A percentile compares a stretch with the other conserved stretches of the same genome.
Evolutionary conservation across 2,329 filamentous ascomycete genomes (phyloP).

Genomic region (Fusarium papillatum): DNA sequence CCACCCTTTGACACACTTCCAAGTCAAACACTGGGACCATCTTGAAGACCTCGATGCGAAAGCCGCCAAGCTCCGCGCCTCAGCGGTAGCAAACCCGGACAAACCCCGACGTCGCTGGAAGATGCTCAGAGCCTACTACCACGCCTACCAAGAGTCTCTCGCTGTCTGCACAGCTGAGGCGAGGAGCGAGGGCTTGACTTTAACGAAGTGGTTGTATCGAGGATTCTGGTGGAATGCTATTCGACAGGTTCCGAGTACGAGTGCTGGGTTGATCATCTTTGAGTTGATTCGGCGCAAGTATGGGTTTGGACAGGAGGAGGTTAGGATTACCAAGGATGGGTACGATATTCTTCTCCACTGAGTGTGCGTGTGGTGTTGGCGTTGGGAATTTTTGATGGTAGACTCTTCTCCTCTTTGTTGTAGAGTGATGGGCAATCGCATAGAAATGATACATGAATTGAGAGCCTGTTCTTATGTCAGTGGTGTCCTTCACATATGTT

Average conservation of each 20-base stretch:
- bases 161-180: slow-evolving; percentile 72
- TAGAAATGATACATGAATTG: slow-evolving; percentile 21
- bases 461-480: background rate
- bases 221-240: slow-evolving; percentile 82
- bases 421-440: background rate
- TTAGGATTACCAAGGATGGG: slow-evolving; percentile 76
- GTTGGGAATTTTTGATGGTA: slow-evolving; percentile 17
- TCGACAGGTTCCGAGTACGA: slow-evolving; percentile 82
- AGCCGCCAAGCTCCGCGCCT: slow-evolving; percentile 59
- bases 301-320: slow-evolving; percentile 71
- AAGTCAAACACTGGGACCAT: slow-evolving; percentile 80
- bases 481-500: background rate
- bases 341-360: slow-evolving; percentile 76
- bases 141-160: slow-evolving; percentile 78
- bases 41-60: slow-evolving; percentile 79
- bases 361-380: slow-evolving; percentile 12
- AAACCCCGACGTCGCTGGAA: slow-evolving; percentile 57
- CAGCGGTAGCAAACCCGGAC: slow-evolving; percentile 46
- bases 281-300: slow-evolving; percentile 83
- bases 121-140: slow-evolving; percentile 76
- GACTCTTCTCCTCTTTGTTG: slow-evolving; percentile 32
- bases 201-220: slow-evolving; percentile 75
- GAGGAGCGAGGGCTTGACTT: slow-evolving; percentile 65
- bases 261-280: slow-evolving; percentile 83
- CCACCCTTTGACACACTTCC: slow-evolving; percentile 79